Evolutionary conservation across 306 rosid genomes (phyloP), one percentile per base, ranked within the genome.

Genomic region (Rosa lucieae): DNA sequence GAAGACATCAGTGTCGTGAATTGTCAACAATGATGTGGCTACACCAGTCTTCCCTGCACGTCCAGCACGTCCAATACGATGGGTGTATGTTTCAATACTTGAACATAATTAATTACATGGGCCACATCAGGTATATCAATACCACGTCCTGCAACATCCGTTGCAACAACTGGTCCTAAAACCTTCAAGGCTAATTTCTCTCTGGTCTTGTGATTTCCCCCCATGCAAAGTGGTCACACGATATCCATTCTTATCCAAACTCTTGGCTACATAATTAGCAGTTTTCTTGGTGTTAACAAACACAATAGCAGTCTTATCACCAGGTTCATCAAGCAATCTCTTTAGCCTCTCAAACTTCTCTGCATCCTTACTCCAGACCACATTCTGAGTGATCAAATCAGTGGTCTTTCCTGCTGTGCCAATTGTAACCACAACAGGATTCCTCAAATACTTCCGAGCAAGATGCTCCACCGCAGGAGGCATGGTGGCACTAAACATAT

Each of bases 51-150:
- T 91, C 77, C 98, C 97, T 15, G 97, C 97, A 83, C 98, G 97
- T 14, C 98, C 98, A 12, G 98, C 91, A 59, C 95, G 92, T 35
- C 97, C 95, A 43, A 93, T 93, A 52, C 98, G 92, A 65, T 93
- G 98, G 0, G 98, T 93, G 87, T 93, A 93, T 91, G 86, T 92
- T 76, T 91, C 98, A 74, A 93, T 93, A 80, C 87, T 91, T 84
- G 90, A 89, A 21, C 98, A 47, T 84, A 90, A 84, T 93, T 93
- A 76, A 93, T 86, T 69, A 93, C 98, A 81, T 89, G 90, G 72
- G 98, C 98, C 79, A 93, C 98, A 81, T 91, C 97, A 14, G 98
- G 98, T 83, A 93, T 93, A 83, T 93, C 98, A 85, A 93, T 93
- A 35, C 98, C 98, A 84, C 98, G 98, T 51, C 98, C 97, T 10